Evolutionary conservation across 345 rosid species (phyloP), one percentile per base, ranked within the genome.

Genomic region (Isatis tinctoria): DNA sequence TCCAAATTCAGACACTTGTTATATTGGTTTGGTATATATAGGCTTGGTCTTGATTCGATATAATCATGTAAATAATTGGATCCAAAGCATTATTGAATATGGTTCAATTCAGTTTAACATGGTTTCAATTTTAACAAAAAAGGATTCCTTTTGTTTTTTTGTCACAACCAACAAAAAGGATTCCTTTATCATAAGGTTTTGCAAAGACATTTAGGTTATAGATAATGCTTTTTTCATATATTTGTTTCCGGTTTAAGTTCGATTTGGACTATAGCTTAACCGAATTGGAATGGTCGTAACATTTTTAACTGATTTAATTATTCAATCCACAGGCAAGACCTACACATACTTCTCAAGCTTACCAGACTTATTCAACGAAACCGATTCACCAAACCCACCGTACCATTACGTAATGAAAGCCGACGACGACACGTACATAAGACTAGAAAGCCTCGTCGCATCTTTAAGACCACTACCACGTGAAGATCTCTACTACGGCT

Each of bases 341-440:
- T 89, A 89, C 82, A 86, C 92, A 0, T 91, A 78, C 69, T 88
- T 93, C 72, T 88, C 92, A 16, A 91, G 92, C 86, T 67, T 93
- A 73, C 91, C 94, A 0, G 87, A 82, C 8, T 27, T 93, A 44
- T 70, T 87, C 30, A 82, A 81, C 44, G 78, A 78, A 43, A 73
- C 87, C 0, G 74, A 60, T 49, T 8, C 37, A 24, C 14, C 24
- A 36, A 56, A 60, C 10, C 97, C 97, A 41, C 97, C 96, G 0
- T 93, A 91, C 78, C 97, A 93, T 67, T 93, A 93, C 70, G 87
- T 90, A 16, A 86, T 93, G 91, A 93, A 93, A 81, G 82, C 81
- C 1, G 93, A 89, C 10, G 98, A 93, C 47, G 97, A 93, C 68
- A 80, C 85, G 4, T 93, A 84, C 73, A 67, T 93, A 36, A 70